Conservation (phyloP, 2,329 filamentous ascomycete genomes). For the Chaetoscypha palmicola region DNA sequence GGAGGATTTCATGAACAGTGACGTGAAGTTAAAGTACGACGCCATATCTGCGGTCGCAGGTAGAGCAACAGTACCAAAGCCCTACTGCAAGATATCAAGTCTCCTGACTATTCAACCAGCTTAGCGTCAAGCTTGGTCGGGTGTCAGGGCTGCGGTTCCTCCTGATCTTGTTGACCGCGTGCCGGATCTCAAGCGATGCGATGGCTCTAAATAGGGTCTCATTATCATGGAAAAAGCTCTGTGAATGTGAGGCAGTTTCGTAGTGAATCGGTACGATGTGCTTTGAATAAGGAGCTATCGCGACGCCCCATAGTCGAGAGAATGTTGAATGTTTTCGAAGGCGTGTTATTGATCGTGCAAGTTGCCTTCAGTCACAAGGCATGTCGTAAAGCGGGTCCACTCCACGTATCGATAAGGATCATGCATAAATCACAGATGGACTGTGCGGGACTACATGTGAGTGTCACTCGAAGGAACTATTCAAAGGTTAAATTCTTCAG, state of each 20-base stretch:
- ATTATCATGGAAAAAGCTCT: constrained; percentile 14
- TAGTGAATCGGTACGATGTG: background rate
- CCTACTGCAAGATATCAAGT: background rate
- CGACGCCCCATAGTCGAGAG: background rate
- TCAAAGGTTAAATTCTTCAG: too few species aligned
- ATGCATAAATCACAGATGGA: too few species aligned
- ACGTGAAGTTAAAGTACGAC: constrained; percentile 31
- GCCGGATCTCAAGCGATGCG: constrained; percentile 17
- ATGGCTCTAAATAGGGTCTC: constrained; percentile 11
- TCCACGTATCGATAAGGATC: constrained; percentile 4
- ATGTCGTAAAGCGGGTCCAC: background rate
- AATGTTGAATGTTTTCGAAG: background rate
- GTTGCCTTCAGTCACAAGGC: constrained; percentile 1
- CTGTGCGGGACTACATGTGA: too few species aligned
- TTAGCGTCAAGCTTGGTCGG: constrained; percentile 4
- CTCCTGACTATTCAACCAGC: constrained; percentile 4
- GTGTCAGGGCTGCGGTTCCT: constrained; percentile 19
- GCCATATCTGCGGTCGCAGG: constrained; percentile 23
- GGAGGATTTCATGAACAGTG: constrained; percentile 41
- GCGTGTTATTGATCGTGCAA: background rate
- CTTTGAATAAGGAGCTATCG: background rate
- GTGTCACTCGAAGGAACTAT: too few species aligned
- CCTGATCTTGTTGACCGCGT: constrained; percentile 22
- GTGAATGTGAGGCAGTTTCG: background rate
- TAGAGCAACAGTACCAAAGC: background rate